Conservation (phyloP, 2,329 filamentous ascomycete species). For the Pestalotiopsis sp. region DNA sequence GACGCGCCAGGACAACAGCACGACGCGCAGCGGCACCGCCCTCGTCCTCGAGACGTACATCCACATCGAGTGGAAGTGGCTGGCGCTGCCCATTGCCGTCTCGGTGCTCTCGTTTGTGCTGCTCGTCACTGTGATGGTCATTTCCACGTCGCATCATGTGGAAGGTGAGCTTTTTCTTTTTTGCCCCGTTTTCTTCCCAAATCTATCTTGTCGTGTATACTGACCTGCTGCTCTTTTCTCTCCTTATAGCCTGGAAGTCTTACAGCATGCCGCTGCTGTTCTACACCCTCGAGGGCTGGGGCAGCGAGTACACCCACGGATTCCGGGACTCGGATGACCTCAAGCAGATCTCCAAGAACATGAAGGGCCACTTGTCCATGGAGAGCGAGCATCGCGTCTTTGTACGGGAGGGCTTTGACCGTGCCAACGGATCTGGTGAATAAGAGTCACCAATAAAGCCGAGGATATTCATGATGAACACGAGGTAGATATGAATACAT, state of each 20-base stretch:
- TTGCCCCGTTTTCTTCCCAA: too few relatives aligned
- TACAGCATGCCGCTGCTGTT: slow-evolving; percentile 16
- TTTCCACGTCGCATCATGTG: neutral
- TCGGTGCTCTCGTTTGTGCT: slow-evolving; percentile 12
- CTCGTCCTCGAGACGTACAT: slow-evolving; percentile 12
- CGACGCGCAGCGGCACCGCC: neutral
- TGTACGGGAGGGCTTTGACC: neutral
- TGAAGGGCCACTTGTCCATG: neutral
- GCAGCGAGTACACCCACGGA: neutral
- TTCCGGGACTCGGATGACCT: neutral
- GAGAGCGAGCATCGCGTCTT: neutral
- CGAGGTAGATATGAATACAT: neutral
- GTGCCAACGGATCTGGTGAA: neutral
- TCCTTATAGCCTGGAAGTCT: slow-evolving; percentile 11
- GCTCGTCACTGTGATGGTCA: slow-evolving; percentile 3
- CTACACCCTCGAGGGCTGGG: slow-evolving; percentile 14
- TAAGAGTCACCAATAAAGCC: neutral
- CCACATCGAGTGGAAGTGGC: slow-evolving; percentile 16
- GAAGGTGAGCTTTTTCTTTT: neutral
- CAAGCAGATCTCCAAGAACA: neutral
- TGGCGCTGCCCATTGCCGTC: slow-evolving; percentile 14
- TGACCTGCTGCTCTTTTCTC: neutral
- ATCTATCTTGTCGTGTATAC: neutral
- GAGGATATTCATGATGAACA: neutral
- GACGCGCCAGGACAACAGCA: slow-evolving; percentile 12